Evolutionary conservation across 2,329 filamentous ascomycete species (phyloP).

Genomic region (Exophiala sideris): DNA sequence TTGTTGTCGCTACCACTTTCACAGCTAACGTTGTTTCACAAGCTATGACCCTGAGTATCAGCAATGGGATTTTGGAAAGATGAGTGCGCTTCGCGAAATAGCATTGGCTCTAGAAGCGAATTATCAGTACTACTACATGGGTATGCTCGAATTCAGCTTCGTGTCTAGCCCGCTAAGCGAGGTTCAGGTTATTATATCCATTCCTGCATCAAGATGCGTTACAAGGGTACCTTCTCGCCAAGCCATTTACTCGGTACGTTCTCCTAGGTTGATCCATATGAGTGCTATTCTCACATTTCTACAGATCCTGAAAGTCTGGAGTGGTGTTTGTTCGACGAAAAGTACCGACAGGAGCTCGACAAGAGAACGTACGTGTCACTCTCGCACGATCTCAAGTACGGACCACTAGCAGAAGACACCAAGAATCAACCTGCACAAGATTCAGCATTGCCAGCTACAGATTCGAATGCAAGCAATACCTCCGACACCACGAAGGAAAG

Average conservation of each 20-base stretch:
- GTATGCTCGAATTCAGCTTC: constrained; percentile 30
- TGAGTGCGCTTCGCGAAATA: constrained; percentile 60
- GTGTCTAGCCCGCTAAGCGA: not conserved
- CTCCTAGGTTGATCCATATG: not conserved
- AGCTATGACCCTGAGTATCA: constrained; percentile 60
- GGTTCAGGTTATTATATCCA: constrained; percentile 60
- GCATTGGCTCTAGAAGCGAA: constrained; percentile 52
- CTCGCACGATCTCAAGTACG: constrained; percentile 35
- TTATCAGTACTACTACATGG: constrained; percentile 65
- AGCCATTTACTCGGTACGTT: constrained; percentile 47
- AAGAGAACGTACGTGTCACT: constrained; percentile 44
- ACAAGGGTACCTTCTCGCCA: constrained; percentile 47
- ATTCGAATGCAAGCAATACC: constrained; percentile 15
- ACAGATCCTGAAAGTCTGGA: constrained; percentile 45
- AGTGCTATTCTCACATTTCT: not conserved
- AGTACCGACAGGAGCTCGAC: constrained; percentile 41
- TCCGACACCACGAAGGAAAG: constrained; percentile 19
- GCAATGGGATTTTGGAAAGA: constrained; percentile 60
- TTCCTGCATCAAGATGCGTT: constrained; percentile 51
- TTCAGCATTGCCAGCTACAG: constrained; percentile 2
- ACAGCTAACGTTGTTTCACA: constrained; percentile 6
- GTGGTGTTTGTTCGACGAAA: constrained; percentile 45
- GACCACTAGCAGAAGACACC: not conserved
- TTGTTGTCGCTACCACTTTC: not conserved
- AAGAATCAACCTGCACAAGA: not conserved